Base-by-base conservation (phyloP, 1,284 basidiomycete species). In the Meripilus lineatus region DNA sequence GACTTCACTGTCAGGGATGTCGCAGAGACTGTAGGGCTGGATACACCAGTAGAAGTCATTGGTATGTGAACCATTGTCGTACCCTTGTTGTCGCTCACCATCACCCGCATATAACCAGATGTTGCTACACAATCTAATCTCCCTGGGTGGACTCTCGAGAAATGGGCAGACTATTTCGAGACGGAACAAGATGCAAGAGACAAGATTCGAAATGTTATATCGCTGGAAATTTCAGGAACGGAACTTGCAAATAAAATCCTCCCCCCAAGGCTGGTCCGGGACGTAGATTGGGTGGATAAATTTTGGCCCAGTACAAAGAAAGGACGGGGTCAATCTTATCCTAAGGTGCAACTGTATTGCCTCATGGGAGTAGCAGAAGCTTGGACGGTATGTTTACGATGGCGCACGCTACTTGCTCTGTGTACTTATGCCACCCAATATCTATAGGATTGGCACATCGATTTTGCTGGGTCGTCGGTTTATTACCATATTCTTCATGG, bases 241-340 rank as follows among this genome's bases (percentile, higher is more conserved):
- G 52, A 60, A 28, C 53, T 68, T 1, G 64, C 61, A 20, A 77
- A 88, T 50, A 73, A 76, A 57, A 83, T 99, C 20, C 67, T 83
- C 5, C 91, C 93, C 5, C 95, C 95, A 0, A 76, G 77, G 46
- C 63, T 95, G 18, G 93, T 95, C 17, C 77, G 88, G 48, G 90
- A 97, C 47, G 65, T 96, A 49, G 95, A 97, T 58, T 99, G 95
- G 95, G 94, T 97, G 8, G 92, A 96, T 59, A 90, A 87, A 53
- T 91, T 84, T 62, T 99, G 95, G 95, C 92, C 90, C 0, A 72
- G 69, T 48, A 79, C 76, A 42, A 76, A 78, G 53, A 84, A 80
- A 57, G 84, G 85, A 15, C 81, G 81, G 52, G 83, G 83, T 0
- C 76, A 87, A 48, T 58, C 70, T 36, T 97, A 91, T 64, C 95